Evolutionary conservation across 2,329 filamentous ascomycete genomes (phyloP).

Genomic region (Xylaria hypoxylon): DNA sequence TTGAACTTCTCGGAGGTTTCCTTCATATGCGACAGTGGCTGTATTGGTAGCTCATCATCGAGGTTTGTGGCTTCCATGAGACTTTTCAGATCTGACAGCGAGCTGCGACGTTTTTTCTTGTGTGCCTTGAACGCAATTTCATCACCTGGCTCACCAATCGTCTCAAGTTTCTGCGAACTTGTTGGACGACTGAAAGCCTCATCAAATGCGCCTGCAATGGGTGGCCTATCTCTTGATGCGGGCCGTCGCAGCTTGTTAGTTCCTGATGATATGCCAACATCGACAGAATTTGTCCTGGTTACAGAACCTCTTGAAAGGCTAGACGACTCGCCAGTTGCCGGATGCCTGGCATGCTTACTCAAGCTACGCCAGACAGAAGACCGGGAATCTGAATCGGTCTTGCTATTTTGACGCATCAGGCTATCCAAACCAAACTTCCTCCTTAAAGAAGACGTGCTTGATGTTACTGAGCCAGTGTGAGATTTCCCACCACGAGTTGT

Average conservation of each 20-base stretch:
- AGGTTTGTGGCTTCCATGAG: constrained; percentile 73
- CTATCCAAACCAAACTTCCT: constrained; percentile 85
- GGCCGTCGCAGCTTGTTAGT: constrained; percentile 65
- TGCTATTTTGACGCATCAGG: constrained; percentile 83
- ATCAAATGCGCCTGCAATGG: constrained; percentile 72
- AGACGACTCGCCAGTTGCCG: constrained; percentile 68
- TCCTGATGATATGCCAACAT: constrained; percentile 62
- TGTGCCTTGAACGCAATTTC: constrained; percentile 55
- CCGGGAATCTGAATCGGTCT: constrained; percentile 74
- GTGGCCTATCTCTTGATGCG: constrained; percentile 69
- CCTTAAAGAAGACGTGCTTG: constrained; percentile 86
- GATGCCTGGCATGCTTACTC: constrained; percentile 79
- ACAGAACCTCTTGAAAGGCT: constrained; percentile 76
- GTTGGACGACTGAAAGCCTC: constrained; percentile 63
- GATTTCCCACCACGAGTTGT: constrained; percentile 69
- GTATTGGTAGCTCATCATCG: constrained; percentile 55
- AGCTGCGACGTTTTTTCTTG: constrained; percentile 88
- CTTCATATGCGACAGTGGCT: constrained; percentile 65
- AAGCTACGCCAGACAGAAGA: constrained; percentile 87
- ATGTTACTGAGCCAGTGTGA: constrained; percentile 80
- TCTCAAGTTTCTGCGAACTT: constrained; percentile 69
- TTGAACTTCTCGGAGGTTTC: constrained; percentile 69
- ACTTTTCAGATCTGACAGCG: constrained; percentile 84
- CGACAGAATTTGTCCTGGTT: constrained; percentile 80
- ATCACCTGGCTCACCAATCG: constrained; percentile 69